Conservation (phyloP, 805 yeast species). For the Ogataea nakhonphanomensis region DNA sequence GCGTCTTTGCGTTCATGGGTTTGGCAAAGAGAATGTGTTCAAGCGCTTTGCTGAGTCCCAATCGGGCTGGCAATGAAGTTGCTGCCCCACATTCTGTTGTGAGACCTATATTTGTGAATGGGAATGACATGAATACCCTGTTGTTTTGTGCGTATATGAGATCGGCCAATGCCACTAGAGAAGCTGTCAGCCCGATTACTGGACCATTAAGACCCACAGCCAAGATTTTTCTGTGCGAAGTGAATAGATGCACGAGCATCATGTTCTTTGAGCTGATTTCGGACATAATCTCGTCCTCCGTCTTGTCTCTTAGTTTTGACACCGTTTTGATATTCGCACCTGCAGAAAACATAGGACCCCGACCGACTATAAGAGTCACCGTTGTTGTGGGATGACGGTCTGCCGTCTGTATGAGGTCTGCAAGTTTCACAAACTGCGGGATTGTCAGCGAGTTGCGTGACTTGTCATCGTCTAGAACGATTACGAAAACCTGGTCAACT, state of each 20-base stretch:
- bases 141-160: conserved; percentile 65
- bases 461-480: conserved; percentile 61
- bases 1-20: conserved; percentile 58
- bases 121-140: conserved; percentile 58
- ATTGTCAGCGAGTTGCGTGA: conserved; percentile 65
- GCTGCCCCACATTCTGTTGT: conserved; percentile 81
- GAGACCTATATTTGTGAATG: conserved; percentile 79
- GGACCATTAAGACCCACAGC: conserved; percentile 81
- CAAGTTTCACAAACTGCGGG: conserved; percentile 59
- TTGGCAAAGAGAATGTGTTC: conserved; percentile 70
- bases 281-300: conserved; percentile 25
- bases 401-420: conserved; percentile 57
- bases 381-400: conserved; percentile 57
- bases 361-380: conserved; percentile 63
- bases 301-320: conserved; percentile 27
- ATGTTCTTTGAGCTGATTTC: conserved; percentile 58
- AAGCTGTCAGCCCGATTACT: conserved; percentile 74
- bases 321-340: conserved; percentile 67
- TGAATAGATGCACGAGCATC: conserved; percentile 62
- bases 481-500: conserved; percentile 38
- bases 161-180: conserved; percentile 73
- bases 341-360: conserved; percentile 76
- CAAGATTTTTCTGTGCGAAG: conserved; percentile 67
- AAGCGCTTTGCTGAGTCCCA: conserved; percentile 69
- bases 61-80: conserved; percentile 60